Conservation (phyloP, 2,329 filamentous ascomycete genomes). For the Aspergillus eucalypticola region DNA sequence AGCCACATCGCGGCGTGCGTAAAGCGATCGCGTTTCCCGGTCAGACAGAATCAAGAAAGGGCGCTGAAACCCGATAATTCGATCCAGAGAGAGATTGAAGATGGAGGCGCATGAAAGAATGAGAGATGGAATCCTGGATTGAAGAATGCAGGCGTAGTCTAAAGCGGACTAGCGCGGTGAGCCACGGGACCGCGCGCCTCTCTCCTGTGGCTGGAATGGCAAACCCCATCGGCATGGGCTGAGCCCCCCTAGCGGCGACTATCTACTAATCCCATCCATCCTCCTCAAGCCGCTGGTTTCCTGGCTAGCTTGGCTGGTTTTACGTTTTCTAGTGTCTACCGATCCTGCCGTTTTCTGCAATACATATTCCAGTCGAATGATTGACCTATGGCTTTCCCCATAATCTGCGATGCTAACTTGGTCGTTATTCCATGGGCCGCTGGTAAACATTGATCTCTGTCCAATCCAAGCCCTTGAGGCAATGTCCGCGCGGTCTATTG, state of each 20-base stretch:
- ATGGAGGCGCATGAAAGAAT: background rate
- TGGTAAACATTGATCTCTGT: background rate
- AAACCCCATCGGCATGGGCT: background rate
- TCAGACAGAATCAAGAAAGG: background rate
- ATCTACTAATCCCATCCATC: no score
- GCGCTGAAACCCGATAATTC: background rate
- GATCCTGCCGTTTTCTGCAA: no score
- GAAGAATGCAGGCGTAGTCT: background rate
- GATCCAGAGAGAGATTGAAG: background rate
- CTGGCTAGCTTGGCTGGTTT: no score
- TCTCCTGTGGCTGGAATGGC: background rate
- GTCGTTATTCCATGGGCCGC: background rate
- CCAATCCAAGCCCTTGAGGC: background rate
- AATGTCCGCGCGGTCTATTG: background rate
- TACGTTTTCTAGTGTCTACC: no score
- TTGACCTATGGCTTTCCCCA: no score
- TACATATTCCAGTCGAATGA: no score
- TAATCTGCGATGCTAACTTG: no score
- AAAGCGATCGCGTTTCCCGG: background rate
- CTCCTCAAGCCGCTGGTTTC: no score
- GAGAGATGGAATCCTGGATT: background rate
- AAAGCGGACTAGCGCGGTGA: background rate
- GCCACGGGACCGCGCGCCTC: background rate
- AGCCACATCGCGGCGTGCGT: background rate
- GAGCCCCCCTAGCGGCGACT: background rate